Evolutionary conservation across 306 rosid species (phyloP).

Genomic region (Prunus mume): DNA sequence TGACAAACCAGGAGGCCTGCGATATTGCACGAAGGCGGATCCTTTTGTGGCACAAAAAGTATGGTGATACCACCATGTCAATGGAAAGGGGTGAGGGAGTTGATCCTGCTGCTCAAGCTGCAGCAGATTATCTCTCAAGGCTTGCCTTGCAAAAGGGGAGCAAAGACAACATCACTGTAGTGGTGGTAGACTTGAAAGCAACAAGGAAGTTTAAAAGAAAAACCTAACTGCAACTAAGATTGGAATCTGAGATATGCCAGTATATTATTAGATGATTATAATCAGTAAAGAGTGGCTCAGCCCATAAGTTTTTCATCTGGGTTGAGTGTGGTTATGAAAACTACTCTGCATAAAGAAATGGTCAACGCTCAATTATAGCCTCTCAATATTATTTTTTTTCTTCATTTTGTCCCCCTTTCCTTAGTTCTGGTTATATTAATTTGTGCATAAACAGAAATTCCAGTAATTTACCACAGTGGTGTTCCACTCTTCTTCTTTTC

Average conservation of each 20-base stretch:
- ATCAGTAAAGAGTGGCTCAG: conserved; percentile 20
- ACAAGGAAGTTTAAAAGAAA: conserved; percentile 66
- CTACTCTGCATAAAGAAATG: neutral
- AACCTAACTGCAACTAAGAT: conserved; percentile 22
- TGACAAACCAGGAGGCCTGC: conserved; percentile 81
- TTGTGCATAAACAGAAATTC: neutral
- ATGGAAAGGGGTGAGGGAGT: conserved; percentile 28
- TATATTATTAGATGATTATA: conserved; percentile 4
- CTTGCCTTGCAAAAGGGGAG: conserved; percentile 80
- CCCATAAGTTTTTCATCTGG: conserved; percentile 43
- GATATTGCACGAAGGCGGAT: conserved; percentile 68
- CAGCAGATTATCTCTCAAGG: conserved; percentile 70
- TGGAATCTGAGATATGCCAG: conserved; percentile 9
- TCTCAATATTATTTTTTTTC: neutral
- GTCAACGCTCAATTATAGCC: neutral
- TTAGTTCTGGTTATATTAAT: neutral
- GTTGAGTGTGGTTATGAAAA: conserved; percentile 14
- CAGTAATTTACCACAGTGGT: neutral
- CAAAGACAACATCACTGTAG: conserved; percentile 71
- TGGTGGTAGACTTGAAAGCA: conserved; percentile 74
- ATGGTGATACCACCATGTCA: conserved; percentile 31
- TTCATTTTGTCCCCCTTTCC: neutral
- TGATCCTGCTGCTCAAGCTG: conserved; percentile 77
- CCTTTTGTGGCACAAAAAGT: conserved; percentile 76
- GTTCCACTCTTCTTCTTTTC: neutral